Conservation (phyloP, 495 filamentous ascomycete species). For the Aspergillus sclerotioniger region DNA sequence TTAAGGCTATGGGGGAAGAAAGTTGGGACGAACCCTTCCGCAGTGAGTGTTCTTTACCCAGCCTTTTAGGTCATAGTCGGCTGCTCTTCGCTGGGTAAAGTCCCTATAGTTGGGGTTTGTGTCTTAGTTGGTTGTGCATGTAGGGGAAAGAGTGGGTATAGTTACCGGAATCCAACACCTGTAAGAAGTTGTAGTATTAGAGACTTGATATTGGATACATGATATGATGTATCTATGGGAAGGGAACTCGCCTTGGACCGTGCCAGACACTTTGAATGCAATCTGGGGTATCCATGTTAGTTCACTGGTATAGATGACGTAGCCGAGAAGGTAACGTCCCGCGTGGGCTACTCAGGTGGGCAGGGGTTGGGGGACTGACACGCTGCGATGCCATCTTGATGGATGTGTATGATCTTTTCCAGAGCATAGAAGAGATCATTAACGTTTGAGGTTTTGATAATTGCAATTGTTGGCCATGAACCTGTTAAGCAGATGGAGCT, state of each 20-base stretch:
- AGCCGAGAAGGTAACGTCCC: neutral
- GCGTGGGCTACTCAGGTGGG: neutral
- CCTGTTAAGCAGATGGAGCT: neutral
- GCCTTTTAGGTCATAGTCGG: conserved; percentile 64
- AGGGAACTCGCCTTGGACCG: conserved; percentile 46
- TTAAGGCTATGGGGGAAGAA: conserved; percentile 1
- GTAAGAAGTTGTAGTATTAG: neutral
- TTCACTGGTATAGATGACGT: conserved; percentile 13
- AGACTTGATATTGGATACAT: neutral
- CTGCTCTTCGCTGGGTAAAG: conserved; percentile 70
- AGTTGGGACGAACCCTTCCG: conserved; percentile 54
- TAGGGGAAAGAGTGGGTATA: conserved; percentile 12
- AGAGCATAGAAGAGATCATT: neutral
- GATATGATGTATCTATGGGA: too few species aligned
- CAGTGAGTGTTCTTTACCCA: conserved; percentile 75
- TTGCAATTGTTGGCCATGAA: neutral
- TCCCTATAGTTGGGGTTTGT: conserved; percentile 45
- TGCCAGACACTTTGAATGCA: conserved; percentile 51
- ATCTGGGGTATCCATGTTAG: conserved; percentile 34
- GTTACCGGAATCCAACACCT: conserved; percentile 75
- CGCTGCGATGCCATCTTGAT: conserved; percentile 16
- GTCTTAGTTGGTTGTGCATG: neutral
- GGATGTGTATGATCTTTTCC: neutral
- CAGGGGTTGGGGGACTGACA: neutral
- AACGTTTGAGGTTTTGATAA: neutral